Conservation (phyloP, 1,284 basidiomycete genomes). For the Erythrobasidium hasegawianum region DNA sequence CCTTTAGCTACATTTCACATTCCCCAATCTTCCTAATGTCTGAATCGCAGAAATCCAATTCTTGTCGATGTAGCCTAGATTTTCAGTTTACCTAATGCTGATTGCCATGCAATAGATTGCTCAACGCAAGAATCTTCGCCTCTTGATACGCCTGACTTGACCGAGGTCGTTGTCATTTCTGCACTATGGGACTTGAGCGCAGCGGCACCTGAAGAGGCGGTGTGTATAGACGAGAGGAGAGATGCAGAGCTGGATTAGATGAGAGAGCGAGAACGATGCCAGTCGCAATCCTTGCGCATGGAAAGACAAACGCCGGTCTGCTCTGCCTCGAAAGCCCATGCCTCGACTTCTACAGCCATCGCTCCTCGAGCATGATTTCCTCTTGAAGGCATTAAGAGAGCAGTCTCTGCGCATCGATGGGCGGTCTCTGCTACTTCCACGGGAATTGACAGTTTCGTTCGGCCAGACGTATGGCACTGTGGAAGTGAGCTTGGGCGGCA, state of each 20-base stretch:
- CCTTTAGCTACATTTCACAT: no score
- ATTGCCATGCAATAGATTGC: not conserved
- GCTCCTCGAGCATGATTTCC: constrained; percentile 79
- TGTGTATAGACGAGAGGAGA: no score
- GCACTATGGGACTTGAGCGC: constrained; percentile 1
- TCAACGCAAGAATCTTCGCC: not conserved
- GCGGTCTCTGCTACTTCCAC: constrained; percentile 64
- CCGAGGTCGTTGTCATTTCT: not conserved
- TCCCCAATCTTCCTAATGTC: no score
- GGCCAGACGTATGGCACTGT: constrained; percentile 83
- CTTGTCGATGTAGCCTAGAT: no score
- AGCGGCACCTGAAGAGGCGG: not conserved
- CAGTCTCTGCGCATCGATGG: constrained; percentile 75
- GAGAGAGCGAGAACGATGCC: no score
- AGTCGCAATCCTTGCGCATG: no score
- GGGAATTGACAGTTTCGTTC: constrained; percentile 67
- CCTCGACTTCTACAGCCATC: constrained; percentile 64
- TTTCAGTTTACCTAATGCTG: no score
- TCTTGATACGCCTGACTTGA: not conserved
- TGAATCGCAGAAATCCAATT: no score
- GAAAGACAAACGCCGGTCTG: not conserved
- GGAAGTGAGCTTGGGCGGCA: constrained; percentile 81
- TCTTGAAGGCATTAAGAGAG: constrained; percentile 70
- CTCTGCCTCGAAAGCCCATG: constrained; percentile 45
- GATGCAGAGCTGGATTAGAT: no score